Base-by-base conservation (phyloP, 345 rosid species). In the Murraya paniculata region DNA sequence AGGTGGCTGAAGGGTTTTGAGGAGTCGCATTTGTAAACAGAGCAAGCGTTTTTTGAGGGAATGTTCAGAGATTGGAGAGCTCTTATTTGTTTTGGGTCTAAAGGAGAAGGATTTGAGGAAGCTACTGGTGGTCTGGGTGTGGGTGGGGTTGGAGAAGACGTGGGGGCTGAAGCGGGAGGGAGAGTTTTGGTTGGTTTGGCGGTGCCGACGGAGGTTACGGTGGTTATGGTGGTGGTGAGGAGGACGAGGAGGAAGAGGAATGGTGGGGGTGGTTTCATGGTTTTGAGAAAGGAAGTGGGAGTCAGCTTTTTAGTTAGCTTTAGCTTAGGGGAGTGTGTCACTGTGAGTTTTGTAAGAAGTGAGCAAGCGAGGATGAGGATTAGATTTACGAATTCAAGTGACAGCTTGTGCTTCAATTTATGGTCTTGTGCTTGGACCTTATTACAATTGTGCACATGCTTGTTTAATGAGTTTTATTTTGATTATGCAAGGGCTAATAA, bases 51-150 rank as follows among this genome's bases (percentile, higher is more conserved):
- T 77, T 81, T 85, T 50, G 96, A 85, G 68, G 94, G 97, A 31
- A 93, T 84, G 83, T 89, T 80, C 66, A 95, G 89, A 59, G 98
- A 91, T 60, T 86, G 86, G 2, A 92, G 98, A 18, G 99, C 94
- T 73, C 78, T 83, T 30, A 91, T 86, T 61, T 95, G 96, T 71
- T 92, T 90, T 22, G 97, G 97, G 90, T 91, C 97, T 77, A 95
- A 64, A 33, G 93, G 84, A 28, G 95, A 82, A 53, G 88, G 75
- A 11, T 78, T 60, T 66, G 89, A 72, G 59, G 85, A 74, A n/a
- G 85, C 36, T 18, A 83, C 28, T 48, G 77, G 55, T 31, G 45
- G 45, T 0, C 13, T 39, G 13, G 13, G 45, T 39, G 45, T 39
- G 38, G 79, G 73, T 9, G 61, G 58, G 76, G 67, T 79, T 31